Evolutionary conservation across 257 asterid species (phyloP), one percentile per base, ranked within the genome.

Genomic region (Anisodus tanguticus): DNA sequence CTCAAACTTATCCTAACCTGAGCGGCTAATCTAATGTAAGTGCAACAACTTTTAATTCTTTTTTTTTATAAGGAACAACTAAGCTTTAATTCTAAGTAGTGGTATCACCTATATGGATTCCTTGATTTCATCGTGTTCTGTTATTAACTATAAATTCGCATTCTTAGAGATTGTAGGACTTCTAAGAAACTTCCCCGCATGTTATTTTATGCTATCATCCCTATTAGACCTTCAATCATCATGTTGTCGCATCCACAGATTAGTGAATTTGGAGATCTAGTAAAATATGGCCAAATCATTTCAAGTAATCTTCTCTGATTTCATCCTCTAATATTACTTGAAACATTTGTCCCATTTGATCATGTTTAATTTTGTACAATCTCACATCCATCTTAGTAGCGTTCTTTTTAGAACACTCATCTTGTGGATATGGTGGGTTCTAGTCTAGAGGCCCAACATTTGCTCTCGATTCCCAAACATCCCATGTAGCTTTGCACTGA

Each of bases 381-480:
- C 6, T 12, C 53, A 69, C 26, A 69, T 69, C 53, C 51, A 68
- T 39, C 77, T 39, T 15, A 68, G 26, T 68, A 68, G 26, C 9
- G 12, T 39, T 31, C 15, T 39, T 8, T 39, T 39, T 69, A 39
- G 45, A 69, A 16, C 77, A 15, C 77, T 39, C 76, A 39, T 15
- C 13, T 39, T 45, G 7, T 69, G 53, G n/a, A 69, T 69, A 69
- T 69, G 77, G 77, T 15, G 53, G 31, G 26, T 13, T 7, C 77
- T 69, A 69, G 26, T 7, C 77, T 69, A 69, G 26, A 15, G 77
- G 53, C 26, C 53, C 77, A 69, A 69, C 77, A 69, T 39, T 69
- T 69, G 77, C 49, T 39, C 53, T 69, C 31, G 3, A 39, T 68
- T 68, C 53, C 51, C 53, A 49, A 37, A 39, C 77, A 68, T 39